A percentile compares a stretch with the other conserved stretches of the same genome.
Conservation (phyloP, 441 rosid species). For the Corymbia calophylla region DNA sequence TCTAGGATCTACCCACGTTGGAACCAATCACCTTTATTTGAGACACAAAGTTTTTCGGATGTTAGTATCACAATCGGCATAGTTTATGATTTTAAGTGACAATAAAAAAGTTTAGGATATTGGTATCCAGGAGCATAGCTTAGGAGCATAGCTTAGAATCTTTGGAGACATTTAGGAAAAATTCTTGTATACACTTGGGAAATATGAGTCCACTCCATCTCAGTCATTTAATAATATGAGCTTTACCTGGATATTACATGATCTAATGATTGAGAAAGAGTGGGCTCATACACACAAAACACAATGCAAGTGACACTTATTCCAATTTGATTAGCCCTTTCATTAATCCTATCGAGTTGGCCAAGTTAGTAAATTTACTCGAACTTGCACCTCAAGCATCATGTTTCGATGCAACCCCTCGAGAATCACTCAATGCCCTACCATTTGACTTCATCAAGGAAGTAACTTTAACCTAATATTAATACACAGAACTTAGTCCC, state of each 20-base stretch:
- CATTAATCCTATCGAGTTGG: background rate
- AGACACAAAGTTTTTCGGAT: background rate
- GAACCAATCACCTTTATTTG: background rate
- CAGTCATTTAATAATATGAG: background rate
- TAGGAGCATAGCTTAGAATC: no score
- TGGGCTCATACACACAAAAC: background rate
- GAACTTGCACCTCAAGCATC: background rate
- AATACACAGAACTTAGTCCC: background rate
- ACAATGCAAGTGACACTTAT: background rate
- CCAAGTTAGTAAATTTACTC: background rate
- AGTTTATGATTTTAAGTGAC: accelerated
- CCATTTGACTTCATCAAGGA: background rate
- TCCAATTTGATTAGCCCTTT: background rate
- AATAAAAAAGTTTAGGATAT: no score
- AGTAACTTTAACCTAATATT: background rate
- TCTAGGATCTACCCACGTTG: background rate
- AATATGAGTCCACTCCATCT: background rate
- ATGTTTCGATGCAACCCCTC: background rate
- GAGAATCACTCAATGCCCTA: background rate
- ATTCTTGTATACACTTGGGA: background rate
- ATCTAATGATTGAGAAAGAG: background rate
- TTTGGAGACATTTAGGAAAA: background rate
- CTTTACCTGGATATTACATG: background rate
- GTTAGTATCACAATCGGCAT: background rate
- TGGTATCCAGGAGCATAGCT: no score